Base-by-base conservation (phyloP, 352 stramenopile genomes). In the Phytophthora macrochlamydospora region DNA sequence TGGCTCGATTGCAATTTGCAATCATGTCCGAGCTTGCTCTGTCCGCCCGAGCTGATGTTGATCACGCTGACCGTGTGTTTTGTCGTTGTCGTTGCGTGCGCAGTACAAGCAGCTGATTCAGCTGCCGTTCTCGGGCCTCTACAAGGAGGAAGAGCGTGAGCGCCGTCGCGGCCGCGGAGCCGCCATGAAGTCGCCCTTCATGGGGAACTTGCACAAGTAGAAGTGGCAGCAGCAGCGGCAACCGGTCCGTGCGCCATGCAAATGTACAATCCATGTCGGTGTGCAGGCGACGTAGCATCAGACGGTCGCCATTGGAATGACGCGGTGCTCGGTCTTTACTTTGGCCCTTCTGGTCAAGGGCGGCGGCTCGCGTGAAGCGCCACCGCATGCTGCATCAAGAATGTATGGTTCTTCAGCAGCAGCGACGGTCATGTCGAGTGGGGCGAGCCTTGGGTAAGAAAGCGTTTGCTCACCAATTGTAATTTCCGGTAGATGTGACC, bases 101-200 rank as follows among this genome's bases (percentile, higher is more conserved):
- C 76, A 94, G 86, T 93, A 93, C 81, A 95, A 95, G 76, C 84
- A 93, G 68, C 67, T 95, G 31, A 65, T 93, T 30, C 72, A 61
- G 30, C 62, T 93, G 37, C 85, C 87, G 2, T 9, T 79, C 13
- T 13, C 49, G 7, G 58, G 62, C 51, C 65, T 92, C 24, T 94
- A 94, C 59, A 72, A 63, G 14, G 57, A 70, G 2, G 82, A 94
- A 57, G 56, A 75, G 53, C 81, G 60, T 54, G 80, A 86, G 33
- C 46, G 65, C 3, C 48, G 52, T 54, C 37, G 46, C 33, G 62
- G 49, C 37, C 65, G 68, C 28, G 50, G 60, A 2, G 69, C 70
- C 3, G 62, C 67, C 30, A 77, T 76, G 73, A 92, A 90, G 65
- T 92, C 83, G 44, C 86, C 86, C 13, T 94, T 89, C 69, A 94